Conservation (phyloP, 257 asterid species). For the Salvia rosmarinus region DNA sequence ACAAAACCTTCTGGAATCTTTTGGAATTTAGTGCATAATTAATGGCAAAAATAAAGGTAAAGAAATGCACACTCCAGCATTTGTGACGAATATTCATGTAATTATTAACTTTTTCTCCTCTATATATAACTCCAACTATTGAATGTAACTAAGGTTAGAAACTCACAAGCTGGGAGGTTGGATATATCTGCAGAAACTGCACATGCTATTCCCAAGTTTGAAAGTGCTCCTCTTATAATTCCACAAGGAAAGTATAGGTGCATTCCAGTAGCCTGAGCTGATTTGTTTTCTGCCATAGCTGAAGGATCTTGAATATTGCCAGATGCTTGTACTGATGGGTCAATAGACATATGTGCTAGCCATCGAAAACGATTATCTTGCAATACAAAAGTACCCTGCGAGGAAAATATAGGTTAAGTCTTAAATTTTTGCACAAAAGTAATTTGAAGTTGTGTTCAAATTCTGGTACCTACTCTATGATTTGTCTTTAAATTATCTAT, state of each 20-base stretch:
- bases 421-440: constrained; percentile 18
- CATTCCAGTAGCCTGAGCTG: constrained; percentile 87
- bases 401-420: constrained; percentile 28
- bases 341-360: constrained; percentile 87
- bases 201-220: constrained; percentile 98
- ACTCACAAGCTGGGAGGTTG: constrained; percentile 94
- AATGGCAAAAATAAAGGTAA: not conserved
- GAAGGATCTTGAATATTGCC: constrained; percentile 91
- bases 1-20: not conserved
- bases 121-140: not conserved
- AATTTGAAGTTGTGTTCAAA: constrained; percentile 8
- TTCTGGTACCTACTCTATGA: constrained; percentile 73
- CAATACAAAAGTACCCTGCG: constrained; percentile 92
- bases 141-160: constrained; percentile 25
- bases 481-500: constrained; percentile 96
- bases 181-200: constrained; percentile 99
- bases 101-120: not conserved
- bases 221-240: constrained; percentile 93
- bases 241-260: constrained; percentile 99
- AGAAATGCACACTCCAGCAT: not conserved
- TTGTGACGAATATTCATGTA: constrained; percentile 2
- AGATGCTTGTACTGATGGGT: constrained; percentile 67
- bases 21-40: constrained; percentile 11
- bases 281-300: constrained; percentile 85
- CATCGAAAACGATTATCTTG: constrained; percentile 92